Evolutionary conservation across 345 rosid species (phyloP).

Genomic region (Lumnitzera racemosa): DNA sequence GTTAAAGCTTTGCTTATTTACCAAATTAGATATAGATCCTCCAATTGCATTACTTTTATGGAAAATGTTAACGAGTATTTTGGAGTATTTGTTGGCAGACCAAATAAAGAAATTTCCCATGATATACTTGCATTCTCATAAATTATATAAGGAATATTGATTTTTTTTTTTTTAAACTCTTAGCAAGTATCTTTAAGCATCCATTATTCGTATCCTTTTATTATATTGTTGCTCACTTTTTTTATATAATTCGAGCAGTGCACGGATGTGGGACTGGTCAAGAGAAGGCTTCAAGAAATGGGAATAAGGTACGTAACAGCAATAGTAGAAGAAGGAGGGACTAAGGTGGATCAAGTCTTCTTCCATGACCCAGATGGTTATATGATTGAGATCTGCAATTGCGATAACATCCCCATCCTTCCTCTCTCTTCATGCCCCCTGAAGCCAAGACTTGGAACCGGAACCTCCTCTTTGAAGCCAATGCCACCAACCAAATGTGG

Average conservation of each 20-base stretch:
- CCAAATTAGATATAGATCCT: no score
- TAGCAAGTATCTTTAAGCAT: no score
- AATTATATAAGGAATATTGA: no score
- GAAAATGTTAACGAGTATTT: no score
- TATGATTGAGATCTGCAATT: constrained; percentile 39
- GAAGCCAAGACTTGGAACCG: background rate
- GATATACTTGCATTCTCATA: no score
- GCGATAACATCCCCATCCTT: constrained; percentile 30
- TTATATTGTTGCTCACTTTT: no score
- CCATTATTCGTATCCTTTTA: no score
- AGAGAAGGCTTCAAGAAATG: constrained; percentile 26
- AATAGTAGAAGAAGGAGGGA: constrained; percentile 30
- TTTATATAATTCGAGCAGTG: constrained; percentile 10
- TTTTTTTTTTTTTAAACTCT: no score
- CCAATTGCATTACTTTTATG: no score
- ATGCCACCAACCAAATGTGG: constrained; percentile 4
- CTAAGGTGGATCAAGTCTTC: constrained; percentile 31
- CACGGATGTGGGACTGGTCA: constrained; percentile 31
- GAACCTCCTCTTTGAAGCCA: background rate
- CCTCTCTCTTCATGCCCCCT: constrained; percentile 17
- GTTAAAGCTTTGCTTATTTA: no score
- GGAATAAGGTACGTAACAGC: constrained; percentile 21
- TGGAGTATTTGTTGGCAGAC: no score
- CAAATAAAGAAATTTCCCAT: no score
- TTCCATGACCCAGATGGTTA: constrained; percentile 42